Conservation (phyloP, 805 yeast species). For the Metschnikowia amazonensis region DNA sequence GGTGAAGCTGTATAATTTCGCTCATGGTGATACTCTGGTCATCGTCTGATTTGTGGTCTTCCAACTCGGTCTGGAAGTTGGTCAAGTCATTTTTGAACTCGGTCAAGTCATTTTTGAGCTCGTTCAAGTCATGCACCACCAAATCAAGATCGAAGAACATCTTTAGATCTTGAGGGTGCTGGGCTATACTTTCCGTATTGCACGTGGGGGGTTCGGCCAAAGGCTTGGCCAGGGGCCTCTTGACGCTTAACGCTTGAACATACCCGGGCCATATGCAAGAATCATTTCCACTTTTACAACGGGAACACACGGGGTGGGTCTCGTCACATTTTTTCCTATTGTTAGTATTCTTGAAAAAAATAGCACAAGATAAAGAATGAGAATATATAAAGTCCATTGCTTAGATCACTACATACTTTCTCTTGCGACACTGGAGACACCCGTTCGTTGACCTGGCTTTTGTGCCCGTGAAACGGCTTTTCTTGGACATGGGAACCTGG, state of each 20-base stretch:
- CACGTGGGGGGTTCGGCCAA: no score
- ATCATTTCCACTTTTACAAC: slow-evolving; percentile 8
- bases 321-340: slow-evolving; percentile 20
- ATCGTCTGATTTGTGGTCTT: slow-evolving; percentile 8
- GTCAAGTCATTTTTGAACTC: slow-evolving; percentile 15
- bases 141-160: slow-evolving; percentile 2
- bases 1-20: neutral
- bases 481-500: slow-evolving; percentile 12
- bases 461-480: slow-evolving; percentile 14
- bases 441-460: slow-evolving; percentile 17
- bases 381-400: no score
- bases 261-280: slow-evolving; percentile 13
- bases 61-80: slow-evolving; percentile 15
- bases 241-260: neutral
- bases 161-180: neutral
- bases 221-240: no score
- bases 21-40: neutral
- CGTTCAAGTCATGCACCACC: slow-evolving; percentile 16
- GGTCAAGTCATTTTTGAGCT: slow-evolving; percentile 15
- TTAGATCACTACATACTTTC: slow-evolving; percentile 16
- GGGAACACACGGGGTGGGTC: slow-evolving; percentile 13
- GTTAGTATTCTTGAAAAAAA: slow-evolving; percentile 10
- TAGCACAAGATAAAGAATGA: no score
- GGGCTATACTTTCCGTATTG: neutral
- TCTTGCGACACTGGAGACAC: slow-evolving; percentile 17